phyloP scores from a whole-genome alignment of 2,329 filamentous ascomycete genomes.

The Aspergillus sergii region DNA sequence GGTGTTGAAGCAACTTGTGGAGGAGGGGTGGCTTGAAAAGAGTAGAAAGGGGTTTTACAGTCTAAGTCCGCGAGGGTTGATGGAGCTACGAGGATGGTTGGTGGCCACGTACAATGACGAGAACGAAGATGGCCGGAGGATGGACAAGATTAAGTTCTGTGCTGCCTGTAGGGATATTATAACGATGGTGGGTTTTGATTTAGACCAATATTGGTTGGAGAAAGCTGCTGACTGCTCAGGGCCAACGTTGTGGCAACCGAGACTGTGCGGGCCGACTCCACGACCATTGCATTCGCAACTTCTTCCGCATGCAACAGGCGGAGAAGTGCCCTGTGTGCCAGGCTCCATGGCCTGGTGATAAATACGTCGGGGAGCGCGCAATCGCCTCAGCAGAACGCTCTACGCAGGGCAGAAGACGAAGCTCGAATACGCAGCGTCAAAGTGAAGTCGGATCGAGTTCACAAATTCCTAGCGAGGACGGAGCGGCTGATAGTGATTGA shows the following conservation, averaged over 20 bases:
- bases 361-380: constrained; percentile 58
- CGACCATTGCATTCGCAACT: constrained; percentile 72
- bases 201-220: neutral
- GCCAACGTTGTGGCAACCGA: constrained; percentile 71
- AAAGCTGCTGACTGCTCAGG: constrained; percentile 44
- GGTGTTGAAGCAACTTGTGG: constrained; percentile 69
- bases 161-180: constrained; percentile 87
- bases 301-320: constrained; percentile 67
- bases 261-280: constrained; percentile 74
- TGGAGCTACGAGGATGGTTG: constrained; percentile 85
- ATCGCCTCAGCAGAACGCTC: constrained; percentile 35
- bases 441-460: constrained; percentile 16
- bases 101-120: constrained; percentile 86
- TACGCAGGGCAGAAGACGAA: constrained; percentile 29
- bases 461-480: constrained; percentile 12
- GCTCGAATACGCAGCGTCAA: constrained; percentile 20
- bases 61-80: constrained; percentile 73
- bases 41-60: constrained; percentile 73
- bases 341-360: constrained; percentile 53
- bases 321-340: constrained; percentile 66
- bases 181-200: constrained; percentile 59
- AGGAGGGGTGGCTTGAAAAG: constrained; percentile 82
- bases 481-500: constrained; percentile 16
- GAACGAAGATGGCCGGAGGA: constrained; percentile 55
- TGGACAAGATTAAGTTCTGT: constrained; percentile 81